phyloP scores from a whole-genome alignment of 2,329 filamentous ascomycete genomes.

The Pseudogymnoascus sp. region DNA sequence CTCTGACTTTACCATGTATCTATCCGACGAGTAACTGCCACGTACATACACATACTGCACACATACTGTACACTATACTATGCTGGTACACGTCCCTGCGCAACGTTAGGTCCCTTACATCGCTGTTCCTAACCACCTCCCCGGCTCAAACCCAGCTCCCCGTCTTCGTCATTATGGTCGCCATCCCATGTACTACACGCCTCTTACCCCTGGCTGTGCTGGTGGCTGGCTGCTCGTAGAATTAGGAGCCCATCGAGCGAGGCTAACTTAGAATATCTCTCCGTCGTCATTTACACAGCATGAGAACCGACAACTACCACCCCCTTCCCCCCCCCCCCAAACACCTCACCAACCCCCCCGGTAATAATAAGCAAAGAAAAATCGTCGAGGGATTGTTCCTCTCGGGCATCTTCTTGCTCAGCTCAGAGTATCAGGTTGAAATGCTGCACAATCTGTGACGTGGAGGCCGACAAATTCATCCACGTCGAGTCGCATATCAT shows the following conservation, averaged over 20 bases:
- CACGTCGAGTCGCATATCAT: background rate
- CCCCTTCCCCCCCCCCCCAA: background rate
- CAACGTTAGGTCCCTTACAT: slow-evolving; percentile 2
- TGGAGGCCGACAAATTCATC: slow-evolving; percentile 2
- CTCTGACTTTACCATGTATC: too few species aligned
- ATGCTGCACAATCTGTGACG: background rate
- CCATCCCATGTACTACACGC: background rate
- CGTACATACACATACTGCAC: background rate
- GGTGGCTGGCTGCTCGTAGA: background rate
- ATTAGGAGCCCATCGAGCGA: background rate
- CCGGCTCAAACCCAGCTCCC: background rate
- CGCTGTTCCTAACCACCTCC: background rate
- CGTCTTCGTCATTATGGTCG: background rate
- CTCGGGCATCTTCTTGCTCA: background rate
- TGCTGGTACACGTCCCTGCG: slow-evolving; percentile 1
- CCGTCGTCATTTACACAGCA: background rate
- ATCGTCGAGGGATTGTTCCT: background rate
- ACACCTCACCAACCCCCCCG: background rate
- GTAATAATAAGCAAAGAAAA: slow-evolving; percentile 1
- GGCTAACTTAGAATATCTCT: background rate
- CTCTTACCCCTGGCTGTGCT: background rate
- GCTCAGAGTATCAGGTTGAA: background rate
- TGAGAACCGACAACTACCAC: background rate
- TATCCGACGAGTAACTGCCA: background rate
- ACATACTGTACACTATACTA: background rate